Evolutionary conservation across 345 rosid genomes (phyloP).

Genomic region (Ricinus communis): DNA sequence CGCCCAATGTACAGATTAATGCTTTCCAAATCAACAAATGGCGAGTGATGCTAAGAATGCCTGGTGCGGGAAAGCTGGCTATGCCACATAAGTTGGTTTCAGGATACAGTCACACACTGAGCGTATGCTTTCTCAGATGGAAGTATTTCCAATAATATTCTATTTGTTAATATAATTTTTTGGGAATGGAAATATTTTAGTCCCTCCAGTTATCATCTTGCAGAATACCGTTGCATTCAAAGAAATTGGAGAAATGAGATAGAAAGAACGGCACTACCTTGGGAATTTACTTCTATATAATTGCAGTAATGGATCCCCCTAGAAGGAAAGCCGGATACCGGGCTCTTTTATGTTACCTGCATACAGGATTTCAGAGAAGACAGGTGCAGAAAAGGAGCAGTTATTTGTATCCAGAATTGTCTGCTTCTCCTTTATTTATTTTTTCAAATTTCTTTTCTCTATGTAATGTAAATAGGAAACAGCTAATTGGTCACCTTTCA

Average conservation of each 20-base stretch:
- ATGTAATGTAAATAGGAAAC: too few species aligned
- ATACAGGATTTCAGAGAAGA: too few species aligned
- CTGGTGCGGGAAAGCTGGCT: neutral
- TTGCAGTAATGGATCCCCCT: too few species aligned
- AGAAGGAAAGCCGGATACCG: neutral
- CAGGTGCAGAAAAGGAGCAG: neutral
- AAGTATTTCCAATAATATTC: too few species aligned
- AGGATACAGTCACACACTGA: neutral
- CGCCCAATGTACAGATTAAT: slow-evolving; percentile 57
- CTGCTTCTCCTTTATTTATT: neutral
- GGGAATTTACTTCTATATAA: too few species aligned
- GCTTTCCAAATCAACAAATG: slow-evolving; percentile 39
- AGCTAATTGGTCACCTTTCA: neutral
- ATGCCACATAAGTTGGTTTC: neutral
- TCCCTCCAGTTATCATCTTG: too few species aligned
- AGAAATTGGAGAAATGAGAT: too few species aligned
- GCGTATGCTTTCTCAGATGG: slow-evolving; percentile 3
- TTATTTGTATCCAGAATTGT: neutral
- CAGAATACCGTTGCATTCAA: too few species aligned
- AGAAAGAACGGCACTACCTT: too few species aligned
- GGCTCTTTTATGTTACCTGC: neutral
- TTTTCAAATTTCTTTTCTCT: too few species aligned
- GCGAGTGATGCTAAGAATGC: neutral
- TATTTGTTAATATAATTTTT: neutral
- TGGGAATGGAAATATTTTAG: too few species aligned